Base-by-base conservation (phyloP, 306 rosid genomes). In the Sesbania bispinosa region DNA sequence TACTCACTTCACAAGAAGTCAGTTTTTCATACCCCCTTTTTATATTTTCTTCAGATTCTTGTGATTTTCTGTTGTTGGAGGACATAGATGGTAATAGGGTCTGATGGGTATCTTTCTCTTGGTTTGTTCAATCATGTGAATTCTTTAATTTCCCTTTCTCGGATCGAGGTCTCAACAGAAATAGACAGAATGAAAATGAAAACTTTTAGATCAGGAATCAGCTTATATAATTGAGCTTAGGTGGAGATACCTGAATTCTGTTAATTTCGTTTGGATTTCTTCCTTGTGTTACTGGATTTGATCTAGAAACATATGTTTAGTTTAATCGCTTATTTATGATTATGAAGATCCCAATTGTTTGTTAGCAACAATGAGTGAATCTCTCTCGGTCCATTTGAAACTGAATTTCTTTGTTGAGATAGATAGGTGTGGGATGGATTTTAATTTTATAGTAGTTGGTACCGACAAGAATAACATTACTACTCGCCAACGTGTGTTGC, bases 1-100 rank as follows among this genome's bases (percentile, higher is more conserved):
- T 88, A 41, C 66, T 85, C 36, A 80, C 71, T 69, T 71, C 92
- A 42, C 86, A 82, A 77, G 48, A 71, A 78, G 97, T 91, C 43
- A 82, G 90, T 80, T 85, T n/a, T 69, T 30, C 62, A 50, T n/a
- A n/a, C n/a, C 47, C 41, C 60, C 32, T 58, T 73, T 58, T 14
- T 4, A 1, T 15, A n/a, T n/a, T n/a, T n/a, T n/a, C n/a, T n/a
- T n/a, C n/a, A n/a, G 15, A 7, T 30, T 60, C n/a, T 35, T 36
- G 2, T 67, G 27, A 42, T 10, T 62, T 60, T 82, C 19, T 59
- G 16, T 53, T 46, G 46, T 50, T 57, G 21, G 63, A 11, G 64
- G 69, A 50, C 2, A 3, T 30, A 21, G 32, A 42, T 6, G 36
- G 42, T 42, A 24, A 38, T 53, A 39, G 60, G 52, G 23, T 14